These are phyloP conservation scores for Paraphaeosphaeria sporulosa DNA, from an alignment of 2,329 filamentous ascomycete genomes.

Conservation along the genomic window DNA sequence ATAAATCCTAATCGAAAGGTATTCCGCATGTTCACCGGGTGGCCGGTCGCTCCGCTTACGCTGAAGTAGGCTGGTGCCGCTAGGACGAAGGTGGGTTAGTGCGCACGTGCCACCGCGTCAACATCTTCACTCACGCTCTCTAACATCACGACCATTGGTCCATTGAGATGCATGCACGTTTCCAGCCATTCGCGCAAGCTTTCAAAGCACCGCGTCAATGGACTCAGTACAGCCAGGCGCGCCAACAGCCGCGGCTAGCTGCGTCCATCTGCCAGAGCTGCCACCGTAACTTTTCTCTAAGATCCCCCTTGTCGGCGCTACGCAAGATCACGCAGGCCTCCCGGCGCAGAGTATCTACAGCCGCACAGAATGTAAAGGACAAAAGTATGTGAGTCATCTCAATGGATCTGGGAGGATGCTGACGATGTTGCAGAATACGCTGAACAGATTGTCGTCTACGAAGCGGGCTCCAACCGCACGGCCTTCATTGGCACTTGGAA, in stretches of 20 bases:
- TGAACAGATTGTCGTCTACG: conserved; percentile 43
- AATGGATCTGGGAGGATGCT: neutral
- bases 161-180: conserved; percentile 37
- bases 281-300: conserved; percentile 38
- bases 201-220: conserved; percentile 27
- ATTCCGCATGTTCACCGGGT: neutral
- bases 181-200: conserved; percentile 29
- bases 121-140: conserved; percentile 20
- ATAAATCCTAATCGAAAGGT: neutral
- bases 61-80: neutral
- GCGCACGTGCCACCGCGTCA: conserved; percentile 5
- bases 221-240: neutral
- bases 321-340: conserved; percentile 26
- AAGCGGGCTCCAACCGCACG: conserved; percentile 47
- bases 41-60: neutral
- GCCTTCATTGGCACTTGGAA: conserved; percentile 49
- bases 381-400: conserved; percentile 24
- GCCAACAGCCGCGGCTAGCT: conserved; percentile 19
- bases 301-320: conserved; percentile 27
- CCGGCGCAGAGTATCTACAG: conserved; percentile 19
- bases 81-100: neutral
- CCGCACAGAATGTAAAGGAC: conserved; percentile 30
- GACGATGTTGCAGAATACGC: conserved; percentile 29
- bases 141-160: conserved; percentile 7
- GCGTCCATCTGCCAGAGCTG: conserved; percentile 37